Base-by-base conservation (phyloP, 768 basidiomycete species). In the Scleroderma citrinum region DNA sequence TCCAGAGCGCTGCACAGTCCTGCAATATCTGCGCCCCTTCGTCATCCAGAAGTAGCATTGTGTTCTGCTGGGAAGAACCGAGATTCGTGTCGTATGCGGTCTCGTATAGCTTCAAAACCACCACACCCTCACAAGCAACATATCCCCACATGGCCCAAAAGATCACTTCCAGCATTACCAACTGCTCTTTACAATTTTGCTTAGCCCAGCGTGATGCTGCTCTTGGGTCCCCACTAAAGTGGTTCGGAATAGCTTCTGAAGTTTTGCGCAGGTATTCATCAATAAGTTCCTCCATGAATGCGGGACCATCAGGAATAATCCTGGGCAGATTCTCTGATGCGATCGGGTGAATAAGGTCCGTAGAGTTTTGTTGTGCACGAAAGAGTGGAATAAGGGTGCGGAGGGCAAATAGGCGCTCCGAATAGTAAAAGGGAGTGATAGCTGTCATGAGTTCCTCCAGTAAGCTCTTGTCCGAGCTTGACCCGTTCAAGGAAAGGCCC, bases 91-190 rank as follows among this genome's bases (percentile, higher is more conserved):
- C 65, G 59, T 84, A 85, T 6, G 83, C 82, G 1, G 81, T 73
- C 50, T 83, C 74, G 62, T 82, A 80, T 32, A 92, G 76, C 47
- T 71, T 69, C 55, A 76, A 72, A 24, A 90, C 82, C 48, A 86
- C 59, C 3, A 76, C 69, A 2, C 84, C 87, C 32, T 72, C 76
- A 56, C 87, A 84, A 0, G 83, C 66, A 11, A 80, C 77, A 49
- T 81, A 83, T 12, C 78, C 81, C 82, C 86, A 94, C 78, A 92
- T 84, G 5, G 82, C 76, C 81, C 89, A 90, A 66, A 96, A 97
- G 39, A 96, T 72, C 30, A 94, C 80, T 56, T 96, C 91, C 43
- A 96, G 70, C 37, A 92, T 61, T 11, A 83, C 81, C 36, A 92
- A 69, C 63, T 95, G 94, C 59, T 93, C 85, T 58, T 77, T 80